Percentiles rank a stretch among this genome's conserved stretches.
Conservation (phyloP, 2,329 filamentous ascomycete genomes). For the Xylaria sp. region DNA sequence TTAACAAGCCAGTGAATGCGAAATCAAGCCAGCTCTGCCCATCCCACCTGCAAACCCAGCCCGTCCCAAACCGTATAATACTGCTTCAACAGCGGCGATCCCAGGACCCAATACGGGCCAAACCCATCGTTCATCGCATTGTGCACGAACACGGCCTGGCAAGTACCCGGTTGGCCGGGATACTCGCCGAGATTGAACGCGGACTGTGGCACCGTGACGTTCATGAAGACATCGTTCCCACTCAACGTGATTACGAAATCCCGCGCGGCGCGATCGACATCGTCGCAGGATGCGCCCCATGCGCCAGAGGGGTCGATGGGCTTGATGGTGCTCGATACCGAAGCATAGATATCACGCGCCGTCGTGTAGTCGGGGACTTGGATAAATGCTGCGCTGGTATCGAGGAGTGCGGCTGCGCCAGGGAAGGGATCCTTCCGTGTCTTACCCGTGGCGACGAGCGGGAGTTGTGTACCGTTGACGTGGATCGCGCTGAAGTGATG, state of each 20-base stretch:
- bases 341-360: conserved; percentile 29
- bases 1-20: neutral
- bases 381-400: conserved; percentile 33
- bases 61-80: conserved; percentile 37
- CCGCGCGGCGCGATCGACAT: conserved; percentile 26
- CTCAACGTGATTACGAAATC: conserved; percentile 33
- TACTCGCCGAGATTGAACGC: conserved; percentile 34
- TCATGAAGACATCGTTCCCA: conserved; percentile 18
- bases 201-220: conserved; percentile 29
- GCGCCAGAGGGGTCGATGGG: conserved; percentile 30
- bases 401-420: conserved; percentile 26
- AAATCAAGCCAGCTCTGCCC: conserved; percentile 13
- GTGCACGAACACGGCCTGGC: conserved; percentile 30
- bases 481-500: conserved; percentile 27
- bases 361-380: conserved; percentile 29
- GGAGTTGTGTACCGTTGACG: conserved; percentile 22
- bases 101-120: conserved; percentile 29
- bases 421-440: conserved; percentile 1
- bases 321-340: conserved; percentile 30
- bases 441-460: conserved; percentile 13
- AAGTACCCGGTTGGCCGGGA: conserved; percentile 26
- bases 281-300: conserved; percentile 33
- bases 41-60: conserved; percentile 25
- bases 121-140: neutral
- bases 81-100: conserved; percentile 32